These are phyloP conservation scores for Leccinum griseonigrum DNA, from an alignment of 1,284 basidiomycete species.

Conservation along the genomic window DNA sequence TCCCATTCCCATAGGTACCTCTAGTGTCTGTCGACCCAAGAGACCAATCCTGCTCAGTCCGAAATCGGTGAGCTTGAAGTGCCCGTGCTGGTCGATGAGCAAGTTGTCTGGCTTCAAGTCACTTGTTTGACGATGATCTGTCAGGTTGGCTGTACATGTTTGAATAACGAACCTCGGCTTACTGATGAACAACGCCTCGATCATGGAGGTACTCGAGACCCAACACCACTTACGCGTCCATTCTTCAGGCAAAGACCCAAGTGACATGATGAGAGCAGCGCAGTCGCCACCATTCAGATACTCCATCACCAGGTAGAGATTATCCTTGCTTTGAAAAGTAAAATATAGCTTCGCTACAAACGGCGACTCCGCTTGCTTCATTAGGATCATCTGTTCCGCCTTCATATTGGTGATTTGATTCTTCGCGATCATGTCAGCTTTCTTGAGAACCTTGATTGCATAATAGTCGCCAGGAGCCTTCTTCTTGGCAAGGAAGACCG, in stretches of 20 bases:
- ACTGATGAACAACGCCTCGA: slow-evolving; percentile 96
- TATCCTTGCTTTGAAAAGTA: slow-evolving; percentile 99
- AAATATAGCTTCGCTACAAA: slow-evolving; percentile 99
- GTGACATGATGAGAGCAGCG: slow-evolving; percentile 91
- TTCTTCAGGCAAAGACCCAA: slow-evolving; percentile 91
- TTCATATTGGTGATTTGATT: slow-evolving; percentile 99
- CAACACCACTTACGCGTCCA: slow-evolving; percentile 94
- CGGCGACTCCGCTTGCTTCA: slow-evolving; percentile 99
- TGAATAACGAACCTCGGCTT: slow-evolving; percentile 31
- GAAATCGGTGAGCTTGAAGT: slow-evolving; percentile 97
- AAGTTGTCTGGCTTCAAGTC: slow-evolving; percentile 98
- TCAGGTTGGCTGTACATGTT: slow-evolving; percentile 6
- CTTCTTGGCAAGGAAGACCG: slow-evolving; percentile 98
- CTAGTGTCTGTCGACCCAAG: slow-evolving; percentile 92
- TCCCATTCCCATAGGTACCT: slow-evolving; percentile 58
- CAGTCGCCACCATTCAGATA: slow-evolving; percentile 98
- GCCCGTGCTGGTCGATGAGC: slow-evolving; percentile 94
- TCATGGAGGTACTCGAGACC: slow-evolving; percentile 95
- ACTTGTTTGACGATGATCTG: slow-evolving; percentile 42
- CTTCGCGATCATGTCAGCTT: slow-evolving; percentile 99
- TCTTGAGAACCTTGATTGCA: slow-evolving; percentile 99
- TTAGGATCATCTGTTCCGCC: slow-evolving; percentile 98
- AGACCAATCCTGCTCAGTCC: slow-evolving; percentile 97
- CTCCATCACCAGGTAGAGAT: slow-evolving; percentile 98
- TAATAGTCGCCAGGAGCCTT: slow-evolving; percentile 98